Conservation (phyloP, 768 basidiomycete genomes). For the Trametes elegans region DNA sequence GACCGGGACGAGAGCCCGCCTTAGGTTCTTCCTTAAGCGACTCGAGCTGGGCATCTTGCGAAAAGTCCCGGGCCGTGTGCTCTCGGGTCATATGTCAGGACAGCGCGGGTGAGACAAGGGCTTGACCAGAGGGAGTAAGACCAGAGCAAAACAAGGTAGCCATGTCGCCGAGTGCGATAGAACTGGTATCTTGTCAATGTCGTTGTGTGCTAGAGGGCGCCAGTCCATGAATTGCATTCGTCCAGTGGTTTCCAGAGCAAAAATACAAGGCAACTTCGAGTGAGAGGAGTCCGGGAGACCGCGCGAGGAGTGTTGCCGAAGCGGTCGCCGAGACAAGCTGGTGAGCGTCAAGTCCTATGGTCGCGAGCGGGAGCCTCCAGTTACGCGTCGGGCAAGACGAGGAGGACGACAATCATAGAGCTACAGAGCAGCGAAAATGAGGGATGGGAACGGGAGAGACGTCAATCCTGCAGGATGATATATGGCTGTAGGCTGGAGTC, state of each 20-base stretch:
- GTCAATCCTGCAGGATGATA: neutral
- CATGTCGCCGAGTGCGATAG: neutral
- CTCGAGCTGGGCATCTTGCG: neutral
- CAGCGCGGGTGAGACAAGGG: neutral
- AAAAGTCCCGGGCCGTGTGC: neutral
- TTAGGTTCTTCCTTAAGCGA: conserved; percentile 4
- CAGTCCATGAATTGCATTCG: conserved; percentile 1
- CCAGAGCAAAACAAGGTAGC: conserved; percentile 8
- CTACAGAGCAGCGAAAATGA: neutral
- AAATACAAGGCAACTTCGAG: conserved; percentile 3
- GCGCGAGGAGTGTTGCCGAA: neutral
- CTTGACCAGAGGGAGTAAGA: neutral
- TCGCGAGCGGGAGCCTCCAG: neutral
- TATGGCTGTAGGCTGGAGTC: neutral
- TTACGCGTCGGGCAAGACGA: neutral
- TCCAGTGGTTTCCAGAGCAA: neutral
- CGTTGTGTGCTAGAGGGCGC: neutral
- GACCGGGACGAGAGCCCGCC: neutral
- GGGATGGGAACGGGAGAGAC: neutral
- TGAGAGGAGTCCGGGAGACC: neutral
- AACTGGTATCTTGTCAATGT: neutral
- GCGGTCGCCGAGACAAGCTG: neutral
- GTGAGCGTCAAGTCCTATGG: neutral
- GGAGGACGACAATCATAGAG: neutral
- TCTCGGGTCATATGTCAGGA: conserved; percentile 7